Evolutionary conservation across 805 yeast species (phyloP).

Genomic region (Saccharomycopsis amapae): DNA sequence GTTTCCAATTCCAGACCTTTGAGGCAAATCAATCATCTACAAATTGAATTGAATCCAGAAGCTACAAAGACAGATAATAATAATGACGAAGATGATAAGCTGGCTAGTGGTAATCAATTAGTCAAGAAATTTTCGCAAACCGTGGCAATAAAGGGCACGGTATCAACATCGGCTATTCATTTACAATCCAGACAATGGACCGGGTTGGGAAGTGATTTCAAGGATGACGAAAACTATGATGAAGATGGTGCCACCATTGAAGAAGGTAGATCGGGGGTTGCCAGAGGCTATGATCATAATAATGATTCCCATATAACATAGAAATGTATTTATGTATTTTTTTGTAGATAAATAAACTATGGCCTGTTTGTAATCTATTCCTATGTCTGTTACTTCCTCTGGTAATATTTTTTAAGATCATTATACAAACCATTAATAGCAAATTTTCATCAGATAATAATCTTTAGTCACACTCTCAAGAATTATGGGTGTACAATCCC

Average conservation of each 20-base stretch:
- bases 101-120: conserved; percentile 35
- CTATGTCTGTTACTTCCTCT: no score
- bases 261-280: conserved; percentile 81
- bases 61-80: conserved; percentile 17
- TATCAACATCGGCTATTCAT: conserved; percentile 79
- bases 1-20: conserved; percentile 69
- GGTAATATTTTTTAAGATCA: no score
- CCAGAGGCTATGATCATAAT: conserved; percentile 84
- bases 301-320: no score
- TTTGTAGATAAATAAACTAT: no score
- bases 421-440: no score
- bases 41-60: conserved; percentile 40
- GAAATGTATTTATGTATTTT: no score
- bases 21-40: conserved; percentile 56
- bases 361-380: no score
- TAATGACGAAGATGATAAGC: conserved; percentile 22
- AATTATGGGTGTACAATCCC: no score
- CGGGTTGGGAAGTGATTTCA: conserved; percentile 84
- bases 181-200: conserved; percentile 76
- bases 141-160: conserved; percentile 64
- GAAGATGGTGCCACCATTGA: conserved; percentile 74
- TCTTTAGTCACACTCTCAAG: no score
- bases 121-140: conserved; percentile 51
- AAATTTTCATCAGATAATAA: no score
- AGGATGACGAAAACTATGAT: conserved; percentile 34